Base-by-base conservation (phyloP, 2,329 filamentous ascomycete genomes). In the Alternaria angustiovoidea region DNA sequence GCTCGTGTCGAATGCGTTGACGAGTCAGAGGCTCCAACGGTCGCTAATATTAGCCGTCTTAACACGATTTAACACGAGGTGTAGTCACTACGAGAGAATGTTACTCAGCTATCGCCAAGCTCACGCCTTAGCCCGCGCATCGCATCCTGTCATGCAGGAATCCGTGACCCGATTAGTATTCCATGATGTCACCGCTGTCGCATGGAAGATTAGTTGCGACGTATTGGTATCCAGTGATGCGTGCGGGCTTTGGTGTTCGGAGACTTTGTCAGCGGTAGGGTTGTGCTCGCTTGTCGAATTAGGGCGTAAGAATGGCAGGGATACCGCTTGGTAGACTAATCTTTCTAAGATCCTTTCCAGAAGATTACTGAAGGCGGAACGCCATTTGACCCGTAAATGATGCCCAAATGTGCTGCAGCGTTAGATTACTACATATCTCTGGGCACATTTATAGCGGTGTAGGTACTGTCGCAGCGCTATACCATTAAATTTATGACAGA, bases 1-100 rank as follows among this genome's bases (percentile, higher is more conserved):
- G 52, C 44, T 60, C 63, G 59, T 64, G 59, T 59, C 34, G 16
- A 55, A 39, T 61, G 60, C 38, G 55, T 53, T 51, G 62, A 61
- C 68, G 64, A 71, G 69, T 73, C 53, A 67, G 43, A 66, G 28
- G n/a, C 49, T 54, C 52, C 30, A 46, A 57, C 55, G 48, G 47
- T 54, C 59, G 69, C 71, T 74, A 76, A 74, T 72, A 75, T 76
- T 76, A 76, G 75, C 63, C 65, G 55, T 63, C 49, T 67, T 58
- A 65, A 70, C 68, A 73, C 68, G 66, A 73, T 49, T 67, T 57
- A 65, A 71, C 68, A 73, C 68, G 67, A 73, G 64, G 41, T 65
- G 62, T 62, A 64, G 59, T 67, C 58, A 56, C 49, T 42, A 39
- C 38, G 56, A 55, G 53, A 64, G 54, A 42, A 51, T 49, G 64